Evolutionary conservation across 805 yeast genomes (phyloP).

Genomic region (Candida wancherniae): DNA sequence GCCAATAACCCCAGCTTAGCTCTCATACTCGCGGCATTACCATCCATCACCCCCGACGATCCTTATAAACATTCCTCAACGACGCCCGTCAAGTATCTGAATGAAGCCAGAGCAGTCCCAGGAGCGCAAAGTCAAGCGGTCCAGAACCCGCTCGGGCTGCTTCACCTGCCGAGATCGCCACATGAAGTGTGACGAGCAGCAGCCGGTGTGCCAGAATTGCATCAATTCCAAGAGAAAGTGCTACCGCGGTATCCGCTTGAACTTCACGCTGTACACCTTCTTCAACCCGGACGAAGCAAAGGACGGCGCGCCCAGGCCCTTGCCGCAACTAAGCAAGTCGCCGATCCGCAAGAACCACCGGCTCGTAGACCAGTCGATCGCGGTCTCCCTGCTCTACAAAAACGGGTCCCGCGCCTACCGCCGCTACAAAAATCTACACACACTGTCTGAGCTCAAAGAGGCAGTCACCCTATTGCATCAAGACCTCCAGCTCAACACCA

Average conservation of each 20-base stretch:
- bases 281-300: constrained; percentile 25
- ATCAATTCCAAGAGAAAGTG: constrained; percentile 46
- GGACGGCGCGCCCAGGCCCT: too few relatives aligned
- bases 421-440: constrained; percentile 30
- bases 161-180: constrained; percentile 61
- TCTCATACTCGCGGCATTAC: too few relatives aligned
- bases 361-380: constrained; percentile 41
- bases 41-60: too few relatives aligned
- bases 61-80: too few relatives aligned
- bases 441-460: constrained; percentile 26
- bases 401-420: constrained; percentile 29
- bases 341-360: constrained; percentile 10
- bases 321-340: too few relatives aligned
- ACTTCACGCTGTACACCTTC: constrained; percentile 39
- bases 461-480: constrained; percentile 20
- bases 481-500: constrained; percentile 6
- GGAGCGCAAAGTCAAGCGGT: constrained; percentile 21
- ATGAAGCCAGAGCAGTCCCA: too few relatives aligned
- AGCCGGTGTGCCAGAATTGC: constrained; percentile 57
- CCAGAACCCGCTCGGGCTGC: constrained; percentile 49
- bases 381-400: constrained; percentile 36
- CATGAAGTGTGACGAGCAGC: constrained; percentile 62
- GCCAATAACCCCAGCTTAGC: too few relatives aligned
- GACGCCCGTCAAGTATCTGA: too few relatives aligned
- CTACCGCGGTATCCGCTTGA: constrained; percentile 42